Percentiles rank a stretch among this genome's conserved stretches.
Evolutionary conservation across 1,284 basidiomycete species (phyloP).

Genomic region (Sanghuangporus sanghuang): DNA sequence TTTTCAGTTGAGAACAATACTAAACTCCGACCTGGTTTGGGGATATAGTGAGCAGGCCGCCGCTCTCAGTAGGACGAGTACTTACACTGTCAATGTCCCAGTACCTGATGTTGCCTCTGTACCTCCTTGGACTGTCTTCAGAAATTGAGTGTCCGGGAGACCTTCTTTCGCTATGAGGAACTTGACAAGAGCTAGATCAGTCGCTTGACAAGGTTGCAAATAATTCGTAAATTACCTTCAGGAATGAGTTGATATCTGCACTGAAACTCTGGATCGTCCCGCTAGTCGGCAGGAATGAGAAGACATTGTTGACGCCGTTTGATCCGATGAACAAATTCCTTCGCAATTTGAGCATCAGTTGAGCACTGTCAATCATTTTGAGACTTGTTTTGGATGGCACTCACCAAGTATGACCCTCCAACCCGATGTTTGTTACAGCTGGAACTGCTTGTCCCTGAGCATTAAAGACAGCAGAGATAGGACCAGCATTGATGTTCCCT

Average conservation of each 20-base stretch:
- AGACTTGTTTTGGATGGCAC: background rate
- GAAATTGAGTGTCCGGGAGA: constrained; percentile 7
- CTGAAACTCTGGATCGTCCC: constrained; percentile 40
- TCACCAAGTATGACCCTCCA: constrained; percentile 49
- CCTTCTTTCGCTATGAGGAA: constrained; percentile 7
- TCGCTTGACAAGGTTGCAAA: background rate
- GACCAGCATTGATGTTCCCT: constrained; percentile 51
- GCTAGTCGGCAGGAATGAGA: constrained; percentile 51
- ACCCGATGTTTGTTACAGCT: constrained; percentile 35
- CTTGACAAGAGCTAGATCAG: background rate
- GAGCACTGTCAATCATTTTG: background rate
- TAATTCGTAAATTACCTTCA: constrained; percentile 35
- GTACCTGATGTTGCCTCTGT: constrained; percentile 51
- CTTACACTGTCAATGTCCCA: constrained; percentile 48
- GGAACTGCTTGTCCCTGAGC: constrained; percentile 31
- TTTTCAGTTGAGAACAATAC: background rate
- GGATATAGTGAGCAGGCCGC: background rate
- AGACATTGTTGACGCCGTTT: constrained; percentile 59
- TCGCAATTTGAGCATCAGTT: background rate
- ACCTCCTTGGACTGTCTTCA: constrained; percentile 41
- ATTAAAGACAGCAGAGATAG: constrained; percentile 44
- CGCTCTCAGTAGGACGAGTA: background rate
- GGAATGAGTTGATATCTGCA: constrained; percentile 50
- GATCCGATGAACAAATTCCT: constrained; percentile 55
- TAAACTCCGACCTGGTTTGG: background rate